Percentiles rank a stretch among this genome's conserved stretches.
Evolutionary conservation across 1,284 basidiomycete genomes (phyloP).

Genomic region (Cystobasidium sp.): DNA sequence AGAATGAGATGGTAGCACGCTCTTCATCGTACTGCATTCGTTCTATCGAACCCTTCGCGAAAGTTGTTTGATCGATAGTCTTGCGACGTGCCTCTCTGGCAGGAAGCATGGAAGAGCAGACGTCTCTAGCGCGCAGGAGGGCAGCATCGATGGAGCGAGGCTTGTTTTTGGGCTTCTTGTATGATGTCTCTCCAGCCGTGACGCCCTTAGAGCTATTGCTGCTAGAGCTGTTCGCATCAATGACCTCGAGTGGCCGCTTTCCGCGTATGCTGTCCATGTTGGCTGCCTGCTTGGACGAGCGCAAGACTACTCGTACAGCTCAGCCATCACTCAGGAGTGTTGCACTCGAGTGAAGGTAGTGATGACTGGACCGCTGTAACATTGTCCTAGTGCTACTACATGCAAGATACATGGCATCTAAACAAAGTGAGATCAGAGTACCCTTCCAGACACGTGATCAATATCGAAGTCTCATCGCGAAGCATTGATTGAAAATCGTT

Average conservation of each 20-base stretch:
- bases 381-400: too few species aligned
- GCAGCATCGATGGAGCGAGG: slow-evolving; percentile 1
- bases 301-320: not conserved
- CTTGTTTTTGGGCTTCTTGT: not conserved
- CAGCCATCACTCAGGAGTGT: too few species aligned
- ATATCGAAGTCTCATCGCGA: too few species aligned
- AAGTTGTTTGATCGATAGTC: slow-evolving; percentile 13
- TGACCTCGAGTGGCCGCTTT: slow-evolving; percentile 15
- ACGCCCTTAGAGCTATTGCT: not conserved
- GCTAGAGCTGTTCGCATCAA: not conserved
- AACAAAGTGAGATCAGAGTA: too few species aligned
- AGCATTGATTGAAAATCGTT: too few species aligned
- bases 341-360: too few species aligned
- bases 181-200: not conserved
- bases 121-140: not conserved
- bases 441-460: too few species aligned
- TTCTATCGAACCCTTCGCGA: slow-evolving; percentile 13
- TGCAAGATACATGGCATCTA: too few species aligned
- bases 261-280: not conserved
- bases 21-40: not conserved
- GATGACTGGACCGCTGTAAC: too few species aligned
- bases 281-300: too few species aligned
- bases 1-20: slow-evolving; percentile 2
- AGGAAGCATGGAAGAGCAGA: slow-evolving; percentile 6
- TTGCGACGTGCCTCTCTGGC: not conserved